Evolutionary conservation across 495 filamentous ascomycete species (phyloP).

Genomic region (Amorphotheca resinae): DNA sequence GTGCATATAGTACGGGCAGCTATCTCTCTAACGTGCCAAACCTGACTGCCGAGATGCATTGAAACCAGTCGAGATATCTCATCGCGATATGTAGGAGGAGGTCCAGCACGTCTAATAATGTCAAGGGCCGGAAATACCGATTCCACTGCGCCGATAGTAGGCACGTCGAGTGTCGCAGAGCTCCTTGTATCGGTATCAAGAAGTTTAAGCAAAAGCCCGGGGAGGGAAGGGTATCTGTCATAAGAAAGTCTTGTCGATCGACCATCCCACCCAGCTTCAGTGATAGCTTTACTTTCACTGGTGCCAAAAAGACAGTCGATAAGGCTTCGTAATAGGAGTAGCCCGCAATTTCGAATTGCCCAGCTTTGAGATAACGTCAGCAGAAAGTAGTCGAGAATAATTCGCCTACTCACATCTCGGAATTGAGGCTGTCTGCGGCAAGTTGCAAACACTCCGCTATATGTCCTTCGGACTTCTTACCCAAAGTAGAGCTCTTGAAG

Average conservation of each 20-base stretch:
- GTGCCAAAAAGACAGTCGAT: conserved; percentile 65
- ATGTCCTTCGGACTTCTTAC: conserved; percentile 47
- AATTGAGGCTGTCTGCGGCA: conserved; percentile 58
- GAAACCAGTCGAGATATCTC: conserved; percentile 37
- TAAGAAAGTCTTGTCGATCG: conserved; percentile 44
- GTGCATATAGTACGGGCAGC: conserved; percentile 68
- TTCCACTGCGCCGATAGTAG: conserved; percentile 41
- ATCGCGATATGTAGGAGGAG: conserved; percentile 32
- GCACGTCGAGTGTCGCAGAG: conserved; percentile 3
- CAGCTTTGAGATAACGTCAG: conserved; percentile 41
- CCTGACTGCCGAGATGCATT: conserved; percentile 50
- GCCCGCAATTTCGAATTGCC: conserved; percentile 85
- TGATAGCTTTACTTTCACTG: conserved; percentile 38
- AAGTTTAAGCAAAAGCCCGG: conserved; percentile 53
- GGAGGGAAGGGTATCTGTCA: conserved; percentile 58
- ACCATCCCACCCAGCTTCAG: conserved; percentile 38
- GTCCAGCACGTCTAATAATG: conserved; percentile 54
- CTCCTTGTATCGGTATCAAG: conserved; percentile 31
- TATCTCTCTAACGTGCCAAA: conserved; percentile 87
- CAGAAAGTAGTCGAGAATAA: neutral
- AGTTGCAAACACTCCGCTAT: conserved; percentile 62
- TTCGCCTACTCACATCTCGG: conserved; percentile 26
- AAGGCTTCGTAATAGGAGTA: conserved; percentile 77
- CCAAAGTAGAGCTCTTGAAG: conserved; percentile 65
- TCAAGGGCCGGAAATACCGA: conserved; percentile 81